Conservation (phyloP, 2,329 filamentous ascomycete species). For the Microsporum audouinii region DNA sequence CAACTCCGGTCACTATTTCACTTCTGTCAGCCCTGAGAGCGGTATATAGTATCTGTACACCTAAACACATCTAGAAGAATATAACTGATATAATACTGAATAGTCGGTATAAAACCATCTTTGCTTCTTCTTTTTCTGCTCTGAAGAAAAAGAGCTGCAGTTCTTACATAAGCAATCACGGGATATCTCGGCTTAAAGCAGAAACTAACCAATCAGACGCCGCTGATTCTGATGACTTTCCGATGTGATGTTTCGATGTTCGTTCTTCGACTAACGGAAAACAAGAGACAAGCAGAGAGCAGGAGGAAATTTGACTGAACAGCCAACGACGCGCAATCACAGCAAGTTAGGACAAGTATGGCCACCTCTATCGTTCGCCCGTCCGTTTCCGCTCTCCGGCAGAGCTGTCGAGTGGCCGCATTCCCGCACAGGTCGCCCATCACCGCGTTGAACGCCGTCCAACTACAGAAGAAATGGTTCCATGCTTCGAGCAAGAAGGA, state of each 20-base stretch:
- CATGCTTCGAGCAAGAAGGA: constrained; percentile 66
- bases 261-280: neutral
- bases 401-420: constrained; percentile 19
- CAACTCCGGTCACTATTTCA: no score
- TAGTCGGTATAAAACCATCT: no score
- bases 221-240: constrained; percentile 13
- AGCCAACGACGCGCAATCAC: neutral
- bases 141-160: neutral
- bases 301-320: neutral
- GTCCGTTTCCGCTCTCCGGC: constrained; percentile 26
- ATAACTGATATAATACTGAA: no score
- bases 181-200: constrained; percentile 13
- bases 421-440: constrained; percentile 17
- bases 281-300: neutral
- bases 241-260: constrained; percentile 10
- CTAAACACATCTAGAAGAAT: no score
- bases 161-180: constrained; percentile 9
- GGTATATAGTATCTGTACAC: no score
- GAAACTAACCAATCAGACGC: constrained; percentile 12
- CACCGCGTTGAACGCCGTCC: constrained; percentile 12
- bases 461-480: constrained; percentile 44
- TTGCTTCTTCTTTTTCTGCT: neutral
- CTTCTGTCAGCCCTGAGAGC: no score
- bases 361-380: constrained; percentile 31
- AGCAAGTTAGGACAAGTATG: constrained; percentile 20